Base-by-base conservation (phyloP, 805 yeast species). In the Wickerhamiella nectarea region DNA sequence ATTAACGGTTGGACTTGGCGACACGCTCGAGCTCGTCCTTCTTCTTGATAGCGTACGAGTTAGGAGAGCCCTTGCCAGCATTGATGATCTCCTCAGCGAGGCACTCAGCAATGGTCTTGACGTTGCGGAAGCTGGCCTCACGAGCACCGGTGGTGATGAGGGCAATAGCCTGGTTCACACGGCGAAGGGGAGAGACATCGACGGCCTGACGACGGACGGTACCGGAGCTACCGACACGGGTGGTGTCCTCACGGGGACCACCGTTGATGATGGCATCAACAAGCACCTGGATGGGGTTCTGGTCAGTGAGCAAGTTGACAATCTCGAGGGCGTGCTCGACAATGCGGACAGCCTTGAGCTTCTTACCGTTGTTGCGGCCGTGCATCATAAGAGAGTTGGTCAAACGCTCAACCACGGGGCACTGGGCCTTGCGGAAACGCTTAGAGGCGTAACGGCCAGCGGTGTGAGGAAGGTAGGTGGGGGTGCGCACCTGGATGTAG, bases 361-460 rank as follows among this genome's bases (percentile, higher is more conserved):
- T 91, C 81, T 91, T 91, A 80, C 99, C 99, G 82, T 93, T 91
- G 93, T 91, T 91, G 79, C 97, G 89, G 78, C 99, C 99, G 82
- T 91, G 87, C 98, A 91, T 91, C 98, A 91, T 91, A 69, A 91
- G 78, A 56, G 98, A 82, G 89, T 91, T 89, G 74, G 97, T 89
- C 71, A 91, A 78, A 80, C 99, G 89, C 81, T 91, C 99, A 61
- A 91, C 71, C 70, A 91, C 80, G 66, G 97, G 97, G 76, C 96
- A 87, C 78, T 91, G 98, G 60, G 97, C 91, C 82, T 91, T 91
- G 81, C 97, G 87, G 83, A 91, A 91, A 75, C 98, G 87, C 85
- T 91, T 91, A 74, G 84, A 70, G 64, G 97, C 97, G 76, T 89
- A 91, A 74, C 95, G 89, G 70, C 98, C 98, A 63, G 98, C 96